Evolutionary conservation across 2,329 filamentous ascomycete species (phyloP), one percentile per base, ranked within the genome.

Genomic region (Ophiostoma montium): DNA sequence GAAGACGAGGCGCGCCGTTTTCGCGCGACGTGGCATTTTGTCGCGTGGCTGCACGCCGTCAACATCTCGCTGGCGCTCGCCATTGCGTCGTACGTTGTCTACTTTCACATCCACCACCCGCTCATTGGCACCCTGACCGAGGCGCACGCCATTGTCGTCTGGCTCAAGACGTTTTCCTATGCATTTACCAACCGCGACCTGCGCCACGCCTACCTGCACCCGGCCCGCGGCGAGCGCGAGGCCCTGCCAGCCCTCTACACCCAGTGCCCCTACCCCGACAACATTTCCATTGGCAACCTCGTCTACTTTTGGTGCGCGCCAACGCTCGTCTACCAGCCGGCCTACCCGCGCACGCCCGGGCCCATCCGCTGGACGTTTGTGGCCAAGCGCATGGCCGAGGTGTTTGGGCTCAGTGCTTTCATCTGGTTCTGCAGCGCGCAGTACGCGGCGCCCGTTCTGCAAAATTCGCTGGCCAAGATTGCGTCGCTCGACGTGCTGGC

Each of bases 241-340:
- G 73, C 77, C 21, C 70, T 95, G 4, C 92, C 92, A 1, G 80
- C 86, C 35, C 71, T 96, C 21, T 98, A 96, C 68, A 70, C 74
- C 12, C 62, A 77, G 48, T 94, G 88, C 59, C 86, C 90, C 0
- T 98, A 98, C 62, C 92, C 92, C 0, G 67, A 77, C 44, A 98
- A 96, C 64, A 86, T 98, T 64, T 94, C 88, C 3, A 74, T 95
- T 57, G 67, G 73, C 46, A 98, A 96, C 62, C 70, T 98, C 23
- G 78, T 78, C 51, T 98, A 96, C 67, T 98, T 98, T 64, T 96
- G 92, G 90, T 90, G 89, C 81, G 92, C 90, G 0, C 92, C 92
- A 0, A 98, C 92, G 0, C 74, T 98, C 47, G 84, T 96, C 41
- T 98, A 98, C 63, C 92, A 98, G 68, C 92, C 92, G 1, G 87